Base-by-base conservation (phyloP, 2,329 filamentous ascomycete genomes). In the Cladosporium halotolerans region DNA sequence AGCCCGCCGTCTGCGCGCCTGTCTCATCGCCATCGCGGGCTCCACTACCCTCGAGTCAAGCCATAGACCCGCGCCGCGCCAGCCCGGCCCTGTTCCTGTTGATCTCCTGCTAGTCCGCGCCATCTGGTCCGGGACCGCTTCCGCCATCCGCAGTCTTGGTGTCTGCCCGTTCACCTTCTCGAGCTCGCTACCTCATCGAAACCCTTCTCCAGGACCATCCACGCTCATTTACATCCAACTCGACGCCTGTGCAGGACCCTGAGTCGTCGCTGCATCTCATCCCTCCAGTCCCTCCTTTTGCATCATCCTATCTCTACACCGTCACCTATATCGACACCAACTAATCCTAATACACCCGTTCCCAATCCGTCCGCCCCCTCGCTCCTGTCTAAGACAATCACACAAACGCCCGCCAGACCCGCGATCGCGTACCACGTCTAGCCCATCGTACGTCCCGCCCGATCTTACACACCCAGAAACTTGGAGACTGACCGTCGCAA, bases 151-250 rank as follows among this genome's bases (percentile, higher is more conserved):
- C 65, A 45, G 56, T 48, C 57, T 58, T 62, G 59, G 61, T 59
- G 52, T 49, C 59, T 61, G 57, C 55, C 55, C 62, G 60, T 58
- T 57, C 57, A 38, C 57, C 46, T 53, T 39, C 55, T 59, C 57
- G 52, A 55, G 45, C 57, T 51, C 36, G 41, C 44, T 51, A 62
- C 56, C 58, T 57, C 62, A 62, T 58, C 52, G 52, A 44, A 55
- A 57, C 57, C 58, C 60, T 57, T 58, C 60, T 58, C 57, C 64
- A 58, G 56, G 60, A 56, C 60, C 62, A 59, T 60, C 57, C 57
- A 63, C 60, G 53, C 56, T 67, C 65, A 56, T 66, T 66, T 62
- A 62, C 62, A 62, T 63, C 63, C 63, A 60, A 64, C 65, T 63
- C 53, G 60, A 63, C 62, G 63, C 62, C 58, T 55, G 60, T 57